Evolutionary conservation across 345 rosid species (phyloP), one percentile per base, ranked within the genome.

Genomic region (Sapria himalayana): DNA sequence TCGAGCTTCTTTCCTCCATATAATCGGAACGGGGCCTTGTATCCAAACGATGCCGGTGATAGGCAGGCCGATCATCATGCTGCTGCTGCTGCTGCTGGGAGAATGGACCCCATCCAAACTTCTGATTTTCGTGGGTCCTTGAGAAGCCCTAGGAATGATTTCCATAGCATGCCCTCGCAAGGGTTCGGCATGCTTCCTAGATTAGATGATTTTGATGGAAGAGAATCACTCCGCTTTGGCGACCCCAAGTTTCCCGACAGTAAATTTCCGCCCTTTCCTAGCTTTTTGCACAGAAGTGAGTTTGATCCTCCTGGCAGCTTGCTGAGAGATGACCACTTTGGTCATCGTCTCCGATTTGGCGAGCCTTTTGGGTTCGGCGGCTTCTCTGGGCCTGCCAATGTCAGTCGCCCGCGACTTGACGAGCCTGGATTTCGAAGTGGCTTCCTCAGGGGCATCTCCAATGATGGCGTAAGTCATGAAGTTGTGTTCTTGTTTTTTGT

Each of bases 371-470:
- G 68, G 52, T 56, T 61, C 41, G 65, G 66, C 46, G 49, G 54
- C 36, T 51, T 59, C 45, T 58, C 60, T 48, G 65, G 65, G 32
- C 53, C 66, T 7, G 64, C 64, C 29, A 50, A 53, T 63, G 59
- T 60, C 50, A 35, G 42, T 23, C 61, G 39, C 37, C 58, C 54
- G 10, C 65, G 53, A 19, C 63, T 54, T 61, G 78, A 75, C 41
- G 84, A 73, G 43, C 70, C 74, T 19, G 79, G 85, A 44, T 72
- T 63, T 41, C 65, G 80, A 33, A 70, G 80, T 57, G 64, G 45
- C 64, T 64, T 55, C 58, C 50, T 36, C 32, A 67, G 57, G 41
- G 61, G 61, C 41, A 57, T 53, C 55, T 59, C 63, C 36, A 48
- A 32, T 45, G 66, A 64, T 63, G 69, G 62, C 45, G 74, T 72